phyloP scores from a whole-genome alignment of 2,329 filamentous ascomycete genomes.

The Helicocarpus griseus region DNA sequence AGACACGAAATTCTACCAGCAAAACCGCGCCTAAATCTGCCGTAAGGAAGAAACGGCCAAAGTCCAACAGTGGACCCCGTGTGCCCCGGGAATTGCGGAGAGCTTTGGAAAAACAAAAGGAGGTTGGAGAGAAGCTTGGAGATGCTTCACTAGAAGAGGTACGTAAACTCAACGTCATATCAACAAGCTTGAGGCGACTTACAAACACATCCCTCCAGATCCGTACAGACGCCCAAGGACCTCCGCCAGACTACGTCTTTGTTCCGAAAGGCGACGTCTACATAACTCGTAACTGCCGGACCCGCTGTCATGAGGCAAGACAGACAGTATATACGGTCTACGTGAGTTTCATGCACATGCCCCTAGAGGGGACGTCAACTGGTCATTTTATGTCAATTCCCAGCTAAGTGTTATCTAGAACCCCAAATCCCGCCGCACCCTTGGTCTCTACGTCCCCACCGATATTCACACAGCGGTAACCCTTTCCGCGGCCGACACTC shows the following conservation, averaged over 20 bases:
- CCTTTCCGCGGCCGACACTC: constrained; percentile 29
- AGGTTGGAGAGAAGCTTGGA: not conserved
- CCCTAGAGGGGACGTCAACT: too few relatives aligned
- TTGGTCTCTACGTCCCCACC: constrained; percentile 37
- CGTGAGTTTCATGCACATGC: constrained; percentile 22
- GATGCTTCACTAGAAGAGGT: not conserved
- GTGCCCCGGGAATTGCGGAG: not conserved
- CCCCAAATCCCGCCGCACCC: constrained; percentile 19
- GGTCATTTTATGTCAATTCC: too few relatives aligned
- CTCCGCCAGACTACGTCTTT: constrained; percentile 28
- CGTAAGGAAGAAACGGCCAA: not conserved
- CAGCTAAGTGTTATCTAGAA: too few relatives aligned
- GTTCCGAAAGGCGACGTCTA: constrained; percentile 35
- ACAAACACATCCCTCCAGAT: too few relatives aligned
- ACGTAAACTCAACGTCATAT: not conserved
- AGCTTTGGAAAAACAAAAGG: not conserved
- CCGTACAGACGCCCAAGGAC: constrained; percentile 19
- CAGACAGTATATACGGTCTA: constrained; percentile 28
- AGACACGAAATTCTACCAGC: not conserved
- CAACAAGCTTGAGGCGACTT: too few relatives aligned
- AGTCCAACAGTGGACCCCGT: not conserved
- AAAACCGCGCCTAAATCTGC: not conserved
- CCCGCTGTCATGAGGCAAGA: constrained; percentile 23
- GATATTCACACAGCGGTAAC: constrained; percentile 31
- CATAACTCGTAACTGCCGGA: constrained; percentile 33